Evolutionary conservation across 2,329 filamentous ascomycete genomes (phyloP), one percentile per base, ranked within the genome.

Genomic region (Aspergillus floridensis): DNA sequence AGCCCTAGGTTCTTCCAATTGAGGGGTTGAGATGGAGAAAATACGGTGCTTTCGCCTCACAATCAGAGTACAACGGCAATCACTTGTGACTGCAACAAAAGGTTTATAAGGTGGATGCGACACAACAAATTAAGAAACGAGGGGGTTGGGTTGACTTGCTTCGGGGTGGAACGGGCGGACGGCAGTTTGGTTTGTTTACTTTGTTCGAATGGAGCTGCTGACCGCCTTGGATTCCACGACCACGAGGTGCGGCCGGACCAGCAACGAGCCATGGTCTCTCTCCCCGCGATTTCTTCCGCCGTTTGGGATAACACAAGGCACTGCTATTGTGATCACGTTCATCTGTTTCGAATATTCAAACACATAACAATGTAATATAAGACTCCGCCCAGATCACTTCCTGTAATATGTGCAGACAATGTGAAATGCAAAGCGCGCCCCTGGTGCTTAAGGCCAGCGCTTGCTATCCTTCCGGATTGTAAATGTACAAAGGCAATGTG

Each of bases 141-240:
- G 64, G 64, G 63, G 65, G 64, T 57, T 66, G 65, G 62, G 61
- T 61, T 60, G 60, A 59, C 52, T 66, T 59, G 60, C 54, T 52
- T 32, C 41, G 16, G 14, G 47, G 41, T 55, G 41, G 51, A 41
- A 44, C 35, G 38, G 32, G 51, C 35, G 19, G 35, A 32, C 51
- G 21, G 52, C 38, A 44, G 41, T 59, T 63, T 57, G 56, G 57
- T 63, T 65, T 65, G 62, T 64, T 64, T 64, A 64, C 62, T 49
- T 49, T 26, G 51, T 29, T 31, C 52, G 41, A 50, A 57, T 59
- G 61, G 61, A 62, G 58, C 53, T 49, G 29, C 60, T 56, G 58
- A 63, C 62, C 62, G 62, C 60, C 62, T 57, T 47, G 49, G 14
- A 49, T 47, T 26, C 32, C 29, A 49, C 44, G 52, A 10, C 49